Base-by-base conservation (phyloP, 177 flowering plant genomes). In the Telopea speciosissima region DNA sequence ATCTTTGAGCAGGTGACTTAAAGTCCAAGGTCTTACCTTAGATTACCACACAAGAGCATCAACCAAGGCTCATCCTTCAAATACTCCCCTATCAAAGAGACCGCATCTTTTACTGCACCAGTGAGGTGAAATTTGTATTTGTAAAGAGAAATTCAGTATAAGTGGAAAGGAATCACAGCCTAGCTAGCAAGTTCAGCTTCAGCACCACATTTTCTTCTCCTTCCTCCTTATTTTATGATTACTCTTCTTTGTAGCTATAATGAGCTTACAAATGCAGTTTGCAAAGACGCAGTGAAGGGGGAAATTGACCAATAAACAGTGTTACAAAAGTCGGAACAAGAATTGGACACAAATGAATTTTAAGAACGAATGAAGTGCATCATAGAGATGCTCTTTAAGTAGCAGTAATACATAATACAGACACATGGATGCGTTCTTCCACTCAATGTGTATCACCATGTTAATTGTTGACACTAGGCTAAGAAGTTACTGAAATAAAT, bases 11-110 rank as follows among this genome's bases (percentile, higher is more conserved):
- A 49, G 54, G 1, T 49, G 19, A 49, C 14, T 49, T 49, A 49
- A 49, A 49, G 19, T 49, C 3, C 19, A 49, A 45, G 66, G 10
- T 24, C 75, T 45, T 88, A 93, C 93, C 84, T 81, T 31, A 91
- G 75, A 80, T 81, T 85, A 66, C 69, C 61, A 70, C 97, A 88
- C 67, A 93, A 73, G 62, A 80, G 85, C 79, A 83, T 82, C 83
- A 91, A 65, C 98, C 92, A 93, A 54, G 92, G 90, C 68, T 88
- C 90, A 59, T 88, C 88, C 72, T 79, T 86, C 84, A 93, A 63
- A 81, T 93, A 93, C 75, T 91, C 98, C 54, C 91, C 88, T 63
- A 91, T 54, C 45, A 93, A 83, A 65, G 88, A 82, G 66, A 93
- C 88, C 24, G 84, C 89, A 71, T 90, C 93, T 59, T 69, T 58